Evolutionary conservation across 2,329 filamentous ascomycete species (phyloP), one percentile per base, ranked within the genome.

Genomic region (Ustulina deusta): DNA sequence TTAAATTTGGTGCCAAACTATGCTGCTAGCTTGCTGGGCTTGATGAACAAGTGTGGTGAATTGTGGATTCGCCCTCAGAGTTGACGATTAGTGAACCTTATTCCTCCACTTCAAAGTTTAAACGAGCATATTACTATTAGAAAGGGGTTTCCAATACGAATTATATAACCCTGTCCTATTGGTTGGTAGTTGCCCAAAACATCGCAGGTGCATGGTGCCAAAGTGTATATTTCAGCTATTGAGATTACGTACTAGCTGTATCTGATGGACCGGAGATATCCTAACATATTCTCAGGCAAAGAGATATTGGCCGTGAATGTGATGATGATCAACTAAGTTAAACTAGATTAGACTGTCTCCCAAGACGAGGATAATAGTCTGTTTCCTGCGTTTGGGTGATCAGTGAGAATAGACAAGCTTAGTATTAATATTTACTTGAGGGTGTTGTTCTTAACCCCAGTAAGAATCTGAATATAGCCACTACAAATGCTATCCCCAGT

Each of bases 81-180:
- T 22, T 22, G 36, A 20, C 17, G 42, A 34, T n/a, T n/a, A n/a
- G n/a, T n/a, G n/a, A n/a, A n/a, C n/a, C n/a, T 63, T 66, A 59
- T 58, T 63, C 40, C 13, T 32, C 17, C 25, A 32, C n/a, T 49
- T 32, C 29, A 54, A 54, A 54, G 29, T 54, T 54, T 20, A 6
- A 52, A 36, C 9, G 49, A 36, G 32, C 29, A 11, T 3, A 20
- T 20, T 2, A 54, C n/a, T 36, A 22, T 22, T n/a, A n/a, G 2
- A 51, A 42, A 17, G 25, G 15, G 29, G 29, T 34, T 20, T 5
- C 15, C 20, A 38, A 42, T 44, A 42, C 36, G 25, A 44, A 32
- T 34, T 6, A 17, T 57, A 27, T 32, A 6, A 29, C 15, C 4
- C 11, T 32, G 5, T 15, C 20, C n/a, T 48, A 36, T 54, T 25